Percentiles rank a stretch among this genome's conserved stretches.
phyloP scores from a whole-genome alignment of 2,329 filamentous ascomycete genomes.

The Penicillium griseofulvum region DNA sequence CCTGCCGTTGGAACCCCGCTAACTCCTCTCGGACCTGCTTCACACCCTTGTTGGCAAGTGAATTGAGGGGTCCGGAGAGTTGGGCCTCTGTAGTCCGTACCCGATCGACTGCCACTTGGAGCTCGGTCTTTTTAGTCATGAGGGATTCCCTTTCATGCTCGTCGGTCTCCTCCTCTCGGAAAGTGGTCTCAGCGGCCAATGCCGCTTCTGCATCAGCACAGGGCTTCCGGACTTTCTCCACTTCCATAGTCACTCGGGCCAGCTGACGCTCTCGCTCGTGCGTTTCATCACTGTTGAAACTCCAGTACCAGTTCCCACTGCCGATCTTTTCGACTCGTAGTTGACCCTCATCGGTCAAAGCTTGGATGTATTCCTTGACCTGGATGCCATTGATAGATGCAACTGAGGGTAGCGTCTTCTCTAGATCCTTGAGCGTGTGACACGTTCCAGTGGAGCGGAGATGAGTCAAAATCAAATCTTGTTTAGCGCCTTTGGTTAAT shows the following conservation, averaged over 20 bases:
- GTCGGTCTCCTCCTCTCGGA: constrained; percentile 28
- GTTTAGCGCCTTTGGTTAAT: constrained; percentile 57
- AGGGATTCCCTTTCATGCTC: constrained; percentile 23
- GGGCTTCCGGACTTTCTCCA: constrained; percentile 28
- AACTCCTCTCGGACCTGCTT: constrained; percentile 35
- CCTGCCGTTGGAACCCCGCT: constrained; percentile 30
- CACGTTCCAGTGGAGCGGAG: constrained; percentile 60
- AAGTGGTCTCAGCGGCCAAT: constrained; percentile 37
- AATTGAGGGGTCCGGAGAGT: constrained; percentile 19
- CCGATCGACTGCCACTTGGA: constrained; percentile 32
- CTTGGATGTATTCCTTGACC: constrained; percentile 65
- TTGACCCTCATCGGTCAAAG: constrained; percentile 59
- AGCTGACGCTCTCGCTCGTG: constrained; percentile 42
- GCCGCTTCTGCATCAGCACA: constrained; percentile 36
- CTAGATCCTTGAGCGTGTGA: constrained; percentile 66
- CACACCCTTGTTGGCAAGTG: constrained; percentile 34
- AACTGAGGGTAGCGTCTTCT: constrained; percentile 61
- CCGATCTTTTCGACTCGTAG: constrained; percentile 68
- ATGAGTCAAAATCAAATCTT: constrained; percentile 57
- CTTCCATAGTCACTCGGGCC: constrained; percentile 27
- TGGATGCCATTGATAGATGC: constrained; percentile 65
- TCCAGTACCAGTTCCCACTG: constrained; percentile 71
- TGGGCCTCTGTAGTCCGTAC: constrained; percentile 38
- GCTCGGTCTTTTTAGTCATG: constrained; percentile 19
- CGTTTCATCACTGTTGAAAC: constrained; percentile 59